A percentile compares a stretch with the other conserved stretches of the same genome.
Evolutionary conservation across 2,329 filamentous ascomycete species (phyloP).

Genomic region (Alternaria viburni): DNA sequence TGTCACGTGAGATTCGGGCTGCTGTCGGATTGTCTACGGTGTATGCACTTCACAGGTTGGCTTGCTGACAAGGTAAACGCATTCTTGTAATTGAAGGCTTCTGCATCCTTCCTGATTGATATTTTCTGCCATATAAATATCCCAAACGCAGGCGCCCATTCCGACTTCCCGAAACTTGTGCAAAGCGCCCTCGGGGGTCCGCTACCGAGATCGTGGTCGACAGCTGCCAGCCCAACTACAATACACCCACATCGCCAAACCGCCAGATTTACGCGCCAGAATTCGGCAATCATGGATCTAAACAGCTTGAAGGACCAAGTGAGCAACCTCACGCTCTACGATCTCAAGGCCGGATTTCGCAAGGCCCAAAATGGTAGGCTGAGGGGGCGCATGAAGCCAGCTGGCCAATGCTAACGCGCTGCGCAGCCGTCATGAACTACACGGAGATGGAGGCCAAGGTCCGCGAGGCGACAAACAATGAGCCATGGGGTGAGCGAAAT

Average conservation of each 20-base stretch:
- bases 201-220: constrained; percentile 13
- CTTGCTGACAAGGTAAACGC: background rate
- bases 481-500: constrained; percentile 83
- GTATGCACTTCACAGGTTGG: background rate
- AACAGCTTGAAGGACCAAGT: constrained; percentile 84
- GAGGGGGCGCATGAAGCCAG: constrained; percentile 11
- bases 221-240: constrained; percentile 12
- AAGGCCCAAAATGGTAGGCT: constrained; percentile 93
- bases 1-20: constrained; percentile 2
- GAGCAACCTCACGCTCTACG: constrained; percentile 90
- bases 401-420: constrained; percentile 35
- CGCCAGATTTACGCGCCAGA: constrained; percentile 7
- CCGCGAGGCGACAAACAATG: constrained; percentile 97
- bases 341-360: constrained; percentile 90
- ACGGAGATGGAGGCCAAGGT: constrained; percentile 77
- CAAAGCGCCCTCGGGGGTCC: constrained; percentile 11
- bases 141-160: background rate
- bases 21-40: background rate
- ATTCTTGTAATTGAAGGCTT: background rate
- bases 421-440: constrained; percentile 92
- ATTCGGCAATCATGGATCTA: constrained; percentile 73
- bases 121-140: background rate
- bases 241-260: constrained; percentile 2
- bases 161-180: background rate
- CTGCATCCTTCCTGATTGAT: background rate